A percentile compares a stretch with the other conserved stretches of the same genome.
Conservation (phyloP, 768 basidiomycete genomes). For the Coprinopsis marcescibilis region DNA sequence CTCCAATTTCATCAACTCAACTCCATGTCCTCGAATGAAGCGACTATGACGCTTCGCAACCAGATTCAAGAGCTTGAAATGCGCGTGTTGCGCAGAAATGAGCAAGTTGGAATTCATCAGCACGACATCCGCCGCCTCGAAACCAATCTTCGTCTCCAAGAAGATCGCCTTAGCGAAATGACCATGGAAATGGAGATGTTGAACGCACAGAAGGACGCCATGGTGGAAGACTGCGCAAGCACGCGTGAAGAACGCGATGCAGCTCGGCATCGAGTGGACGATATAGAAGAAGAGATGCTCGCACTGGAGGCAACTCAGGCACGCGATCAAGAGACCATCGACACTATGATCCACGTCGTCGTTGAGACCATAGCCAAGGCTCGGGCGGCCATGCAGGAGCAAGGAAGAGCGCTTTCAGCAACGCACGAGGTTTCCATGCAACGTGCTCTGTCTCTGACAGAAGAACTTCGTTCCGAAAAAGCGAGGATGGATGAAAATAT, state of each 20-base stretch:
- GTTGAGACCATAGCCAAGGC: constrained; percentile 27
- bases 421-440: not conserved
- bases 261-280: constrained; percentile 50
- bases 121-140: constrained; percentile 75
- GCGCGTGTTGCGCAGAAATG: constrained; percentile 58
- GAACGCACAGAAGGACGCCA: constrained; percentile 63
- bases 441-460: not conserved
- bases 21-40: constrained; percentile 52
- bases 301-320: constrained; percentile 23
- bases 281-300: constrained; percentile 60
- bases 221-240: constrained; percentile 81
- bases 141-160: constrained; percentile 66
- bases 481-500: constrained; percentile 1
- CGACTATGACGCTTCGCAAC: constrained; percentile 46
- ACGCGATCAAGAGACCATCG: constrained; percentile 29
- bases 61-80: constrained; percentile 68
- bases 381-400: constrained; percentile 15
- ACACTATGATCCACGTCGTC: constrained; percentile 33
- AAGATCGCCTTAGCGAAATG: constrained; percentile 70
- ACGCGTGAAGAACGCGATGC: constrained; percentile 69
- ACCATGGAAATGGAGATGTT: constrained; percentile 62
- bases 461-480: constrained; percentile 7
- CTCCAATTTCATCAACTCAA: constrained; percentile 67
- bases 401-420: not conserved
- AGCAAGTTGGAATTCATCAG: constrained; percentile 73